Conservation (phyloP, 345 rosid species). For the Xanthoceras sorbifolium region DNA sequence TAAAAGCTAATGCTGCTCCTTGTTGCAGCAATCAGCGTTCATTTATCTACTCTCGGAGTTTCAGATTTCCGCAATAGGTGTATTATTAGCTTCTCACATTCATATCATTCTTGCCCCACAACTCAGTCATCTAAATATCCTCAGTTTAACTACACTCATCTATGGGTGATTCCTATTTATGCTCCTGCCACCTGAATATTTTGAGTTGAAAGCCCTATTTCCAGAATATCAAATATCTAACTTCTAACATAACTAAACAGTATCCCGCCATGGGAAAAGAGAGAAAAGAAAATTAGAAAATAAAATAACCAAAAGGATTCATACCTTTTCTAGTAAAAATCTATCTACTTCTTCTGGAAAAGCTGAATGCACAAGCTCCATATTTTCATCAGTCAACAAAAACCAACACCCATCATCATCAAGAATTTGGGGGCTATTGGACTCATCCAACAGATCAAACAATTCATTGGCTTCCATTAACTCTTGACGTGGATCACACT, state of each 20-base stretch:
- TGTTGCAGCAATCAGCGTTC: slow-evolving; percentile 3
- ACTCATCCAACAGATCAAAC: slow-evolving; percentile 50
- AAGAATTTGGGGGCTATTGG: slow-evolving; percentile 46
- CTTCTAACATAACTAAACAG: neutral
- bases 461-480: slow-evolving; percentile 46
- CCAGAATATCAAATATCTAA: neutral
- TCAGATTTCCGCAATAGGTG: neutral
- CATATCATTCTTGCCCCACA: neutral
- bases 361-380: slow-evolving; percentile 65
- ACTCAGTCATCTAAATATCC: neutral
- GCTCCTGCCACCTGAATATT: neutral
- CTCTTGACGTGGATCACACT: slow-evolving; percentile 37
- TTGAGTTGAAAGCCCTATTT: neutral
- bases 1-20: neutral
- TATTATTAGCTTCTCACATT: neutral
- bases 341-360: slow-evolving; percentile 66
- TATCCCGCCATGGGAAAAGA: neutral
- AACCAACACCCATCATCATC: slow-evolving; percentile 53
- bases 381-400: slow-evolving; percentile 73
- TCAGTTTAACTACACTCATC: neutral
- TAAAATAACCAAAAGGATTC: slow-evolving; percentile 9
- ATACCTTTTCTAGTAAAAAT: slow-evolving; percentile 73
- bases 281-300: neutral
- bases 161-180: neutral
- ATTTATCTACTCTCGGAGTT: neutral